Evolutionary conservation across 768 basidiomycete species (phyloP), one percentile per base, ranked within the genome.

Genomic region (Rossbeevera mucosa): DNA sequence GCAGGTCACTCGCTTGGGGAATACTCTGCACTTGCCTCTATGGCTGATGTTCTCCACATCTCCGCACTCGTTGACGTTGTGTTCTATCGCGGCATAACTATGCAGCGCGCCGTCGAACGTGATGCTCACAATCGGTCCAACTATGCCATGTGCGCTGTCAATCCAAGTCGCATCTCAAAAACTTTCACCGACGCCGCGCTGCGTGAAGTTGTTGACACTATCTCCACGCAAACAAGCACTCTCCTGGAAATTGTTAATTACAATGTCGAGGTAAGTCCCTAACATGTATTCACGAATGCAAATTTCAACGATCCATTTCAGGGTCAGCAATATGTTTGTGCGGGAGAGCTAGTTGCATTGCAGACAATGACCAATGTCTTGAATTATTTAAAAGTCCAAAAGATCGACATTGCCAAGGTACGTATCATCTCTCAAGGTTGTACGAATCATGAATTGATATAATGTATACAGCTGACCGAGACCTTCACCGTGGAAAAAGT

Each of bases 281-380:
- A 5, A 25, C 20, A 14, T 43, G 25, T 22, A 25, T 14, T 24
- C 18, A 7, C 21, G 29, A 33, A 30, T 20, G 6, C 44, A 46
- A 18, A 14, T 36, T 38, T 18, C 55, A 40, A 53, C 47, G 58
- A 38, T 51, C 41, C 36, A 28, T 52, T 38, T 50, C 72, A 96
- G 87, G 95, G 95, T 56, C 94, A 96, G 81, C 96, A 99, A 91
- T 98, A 98, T 69, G 96, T 99, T 57, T 96, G 93, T 62, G 96
- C 96, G 41, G 96, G 96, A 71, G 95, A 98, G 68, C 83, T 98
- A 33, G 77, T 94, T 28, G 91, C 91, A 1, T 76, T 98, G 30
- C 93, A 96, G 59, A 90, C 93, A 0, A 80, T 98, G 76, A 95
- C 94, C 14, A 95, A 95, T 59, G 94, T 95, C 42, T 76, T 98